Evolutionary conservation across 495 filamentous ascomycete genomes (phyloP), one percentile per base, ranked within the genome.

Genomic region (Xylaria intraflava): DNA sequence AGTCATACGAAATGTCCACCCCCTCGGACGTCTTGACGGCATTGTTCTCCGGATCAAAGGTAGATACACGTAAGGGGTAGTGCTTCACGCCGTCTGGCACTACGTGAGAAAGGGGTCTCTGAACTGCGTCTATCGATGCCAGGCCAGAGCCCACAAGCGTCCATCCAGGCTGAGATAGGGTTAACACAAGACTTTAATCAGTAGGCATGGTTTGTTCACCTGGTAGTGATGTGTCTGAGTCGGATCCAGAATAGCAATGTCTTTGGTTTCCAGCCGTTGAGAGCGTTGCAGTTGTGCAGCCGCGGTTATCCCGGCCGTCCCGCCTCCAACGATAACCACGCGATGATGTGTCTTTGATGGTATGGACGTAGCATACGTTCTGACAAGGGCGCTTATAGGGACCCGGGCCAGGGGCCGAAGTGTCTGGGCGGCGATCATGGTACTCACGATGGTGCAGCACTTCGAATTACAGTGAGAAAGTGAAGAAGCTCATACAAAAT

Each of bases 171-270:
- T 87, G 14, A 31, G 3, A 2, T 9, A 19, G 33, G n/a, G 20
- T 61, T 47, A 61, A 8, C 9, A 27, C 17, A 26, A 24, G 26
- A 3, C 17, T 43, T 2, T 12, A 47, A 39, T 12, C 5, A 50
- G 11, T 2, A 24, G 22, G 14, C 2, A 14, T 0, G 20, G 19
- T 12, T 6, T 12, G 27, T 30, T 49, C 20, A 58, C 63, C 43
- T 66, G 83, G 69, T 85, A 87, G 71, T 86, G 77, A 67, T 87
- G 83, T 68, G 74, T 82, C 55, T 74, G 60, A 0, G 83, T 73
- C 0, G 83, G 83, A 62, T 87, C 83, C 42, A 87, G 65, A 35
- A 87, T 64, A n/a, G 83, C 83, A 53, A 87, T 81, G 53, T 87
- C 83, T 39, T 84, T 74, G 41, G 76, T 73, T 0, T 66, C 57